These are phyloP conservation scores for Phytophthora kernoviae DNA, from an alignment of 352 stramenopile genomes.

Conservation along the genomic window DNA sequence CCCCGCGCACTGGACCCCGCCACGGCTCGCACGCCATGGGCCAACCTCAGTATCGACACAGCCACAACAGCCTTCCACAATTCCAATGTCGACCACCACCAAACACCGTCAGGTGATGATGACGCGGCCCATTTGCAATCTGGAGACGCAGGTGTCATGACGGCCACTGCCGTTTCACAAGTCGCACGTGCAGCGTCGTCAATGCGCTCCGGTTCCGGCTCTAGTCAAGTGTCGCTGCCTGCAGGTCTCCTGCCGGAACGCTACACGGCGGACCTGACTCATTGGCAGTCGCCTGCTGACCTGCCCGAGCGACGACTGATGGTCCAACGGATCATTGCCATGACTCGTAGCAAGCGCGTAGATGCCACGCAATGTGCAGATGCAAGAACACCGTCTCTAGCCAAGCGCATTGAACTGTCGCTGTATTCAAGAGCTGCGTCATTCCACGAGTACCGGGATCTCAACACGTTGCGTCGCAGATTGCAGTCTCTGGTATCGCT, in stretches of 20 bases:
- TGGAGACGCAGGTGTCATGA: not conserved
- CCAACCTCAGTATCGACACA: slow-evolving; percentile 79
- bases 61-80: slow-evolving; percentile 1
- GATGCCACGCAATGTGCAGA: slow-evolving; percentile 36
- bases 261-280: slow-evolving; percentile 77
- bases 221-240: slow-evolving; percentile 44
- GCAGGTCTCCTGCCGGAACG: slow-evolving; percentile 70
- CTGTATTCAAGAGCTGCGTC: slow-evolving; percentile 83
- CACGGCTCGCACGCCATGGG: slow-evolving; percentile 60
- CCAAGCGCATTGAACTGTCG: slow-evolving; percentile 87
- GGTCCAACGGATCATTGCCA: slow-evolving; percentile 89
- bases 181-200: slow-evolving; percentile 32
- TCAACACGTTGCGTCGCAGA: slow-evolving; percentile 80
- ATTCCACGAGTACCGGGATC: slow-evolving; percentile 85
- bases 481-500: slow-evolving; percentile 87
- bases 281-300: slow-evolving; percentile 86
- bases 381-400: slow-evolving; percentile 77
- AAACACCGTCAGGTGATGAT: slow-evolving; percentile 8
- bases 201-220: slow-evolving; percentile 57
- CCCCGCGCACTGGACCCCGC: slow-evolving; percentile 55
- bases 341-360: slow-evolving; percentile 75
- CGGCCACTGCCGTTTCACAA: slow-evolving; percentile 7
- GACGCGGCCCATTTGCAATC: slow-evolving; percentile 12
- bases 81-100: not conserved
- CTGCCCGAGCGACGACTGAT: slow-evolving; percentile 80